Evolutionary conservation across 176 grass and related monocot species (phyloP), one percentile per base, ranked within the genome.

Genomic region (Olyra latifolia): DNA sequence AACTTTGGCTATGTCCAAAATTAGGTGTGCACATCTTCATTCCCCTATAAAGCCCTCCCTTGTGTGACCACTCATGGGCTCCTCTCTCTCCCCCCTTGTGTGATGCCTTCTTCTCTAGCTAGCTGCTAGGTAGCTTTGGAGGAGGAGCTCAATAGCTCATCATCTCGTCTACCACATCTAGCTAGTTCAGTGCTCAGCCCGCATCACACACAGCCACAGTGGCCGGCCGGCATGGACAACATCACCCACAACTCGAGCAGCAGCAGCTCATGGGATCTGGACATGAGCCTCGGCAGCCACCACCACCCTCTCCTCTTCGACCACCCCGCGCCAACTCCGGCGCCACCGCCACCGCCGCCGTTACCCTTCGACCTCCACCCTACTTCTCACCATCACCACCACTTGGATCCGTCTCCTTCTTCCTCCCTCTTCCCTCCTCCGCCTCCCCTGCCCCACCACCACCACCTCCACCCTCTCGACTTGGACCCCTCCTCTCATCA

Each of bases 221-320:
- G 12, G 11, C 58, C 20, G 52, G 19, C 24, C 56, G 71, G 65
- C 82, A 97, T 91, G 88, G 83, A 93, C 78, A 93, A 91, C 69
- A 86, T 69, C 32, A 84, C 87, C 61, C 80, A 81, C 55, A 93
- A 97, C 86, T 85, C 81, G 14, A 91, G 87, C 84, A 89, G 87
- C 80, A 88, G 94, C 78, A 91, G 81, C 86, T 97, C 88, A 20
- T 97, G 91, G 94, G 91, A 97, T 78, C 83, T 97, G 63, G 91
- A 97, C 82, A 97, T 97, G 91, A 91, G 72, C 73, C 89, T 97
- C 50, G 86, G 91, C 73, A 93, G 82, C 88, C 86, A 89, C 58
- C 86, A 90, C 62, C 64, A 86, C 4, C 89, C 72, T 43, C 86
- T 92, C 70, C 91, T 90, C 78, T 96, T 91, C 77, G 91, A 91